Evolutionary conservation across 2,329 filamentous ascomycete genomes (phyloP), one percentile per base, ranked within the genome.

Genomic region (Neopestalotiopsis sp.): DNA sequence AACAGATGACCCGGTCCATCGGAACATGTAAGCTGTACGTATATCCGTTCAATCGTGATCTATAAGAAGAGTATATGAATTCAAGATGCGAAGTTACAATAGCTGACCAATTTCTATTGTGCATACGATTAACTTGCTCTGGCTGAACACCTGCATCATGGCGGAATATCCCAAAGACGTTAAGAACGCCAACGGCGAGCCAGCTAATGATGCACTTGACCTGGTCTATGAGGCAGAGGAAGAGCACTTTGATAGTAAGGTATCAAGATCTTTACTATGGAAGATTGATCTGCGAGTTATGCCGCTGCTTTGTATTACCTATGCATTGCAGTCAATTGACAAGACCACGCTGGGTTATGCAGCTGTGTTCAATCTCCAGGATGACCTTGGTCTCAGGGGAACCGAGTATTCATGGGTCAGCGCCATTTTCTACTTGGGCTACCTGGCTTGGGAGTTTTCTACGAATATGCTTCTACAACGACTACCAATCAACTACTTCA

Each of bases 341-440:
- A 77, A 89, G 80, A 89, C 87, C 0, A 89, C 85, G 0, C 78
- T 89, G 38, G 88, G 85, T 1, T 91, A 91, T 71, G 89, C 90
- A 0, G 89, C 90, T 24, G 88, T 92, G 64, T 91, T 91, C 69
- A 89, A 89, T 1, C 87, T 92, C 69, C 82, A 83, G 28, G 83
- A 89, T 2, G 89, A 90, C 70, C 81, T 91, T 9, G 72, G 84
- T 14, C 81, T 91, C 1, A 80, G 83, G n/a, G 88, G 88, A 1
- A 83, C 84, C 0, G 81, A 90, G 70, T 91, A 91, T 73, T 87
- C 81, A 69, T 89, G 86, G 84, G 79, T 88, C 0, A 83, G 80
- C 24, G 83, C 81, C 72, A 81, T 88, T 28, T 89, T 88, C 75
- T 87, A 88, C 70, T 84, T 87, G 72, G 86, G 84, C 1, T 88